phyloP scores from a whole-genome alignment of 2,329 filamentous ascomycete species.

The Paracorniculantispora psalliotae region DNA sequence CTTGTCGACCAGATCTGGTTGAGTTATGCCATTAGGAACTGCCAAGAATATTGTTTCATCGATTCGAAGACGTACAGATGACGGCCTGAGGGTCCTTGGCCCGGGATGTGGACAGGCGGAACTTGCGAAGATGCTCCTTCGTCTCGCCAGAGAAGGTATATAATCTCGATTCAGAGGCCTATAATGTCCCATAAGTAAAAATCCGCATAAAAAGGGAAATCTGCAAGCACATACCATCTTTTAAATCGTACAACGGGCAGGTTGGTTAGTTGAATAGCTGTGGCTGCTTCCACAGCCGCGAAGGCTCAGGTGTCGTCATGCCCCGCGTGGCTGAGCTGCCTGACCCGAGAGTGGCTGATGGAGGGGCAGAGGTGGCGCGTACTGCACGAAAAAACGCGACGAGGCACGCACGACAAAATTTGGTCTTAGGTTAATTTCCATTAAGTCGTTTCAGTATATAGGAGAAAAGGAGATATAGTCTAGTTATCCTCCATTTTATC shows the following conservation, averaged over 20 bases:
- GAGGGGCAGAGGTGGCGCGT: conserved; percentile 5
- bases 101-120: conserved; percentile 84
- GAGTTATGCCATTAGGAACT: neutral
- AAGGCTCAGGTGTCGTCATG: conserved; percentile 11
- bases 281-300: neutral
- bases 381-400: neutral
- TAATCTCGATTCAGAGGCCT: conserved; percentile 73
- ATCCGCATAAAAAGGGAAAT: neutral
- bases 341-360: conserved; percentile 5
- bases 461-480: too few species aligned
- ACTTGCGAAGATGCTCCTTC: conserved; percentile 86
- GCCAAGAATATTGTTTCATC: too few species aligned
- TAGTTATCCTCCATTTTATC: too few species aligned
- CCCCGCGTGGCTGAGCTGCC: conserved; percentile 12
- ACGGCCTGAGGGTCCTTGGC: conserved; percentile 83
- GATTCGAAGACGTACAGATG: conserved; percentile 66
- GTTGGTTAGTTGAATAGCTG: neutral
- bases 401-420: neutral
- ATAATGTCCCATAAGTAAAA: neutral
- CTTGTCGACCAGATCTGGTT: conserved; percentile 81
- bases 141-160: conserved; percentile 92
- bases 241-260: neutral
- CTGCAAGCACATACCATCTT: neutral
- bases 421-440: too few species aligned
- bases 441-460: too few species aligned